A percentile compares a stretch with the other conserved stretches of the same genome.
Conservation (phyloP, 176 grass and related monocot species). For the Miscanthus lutarioriparius region DNA sequence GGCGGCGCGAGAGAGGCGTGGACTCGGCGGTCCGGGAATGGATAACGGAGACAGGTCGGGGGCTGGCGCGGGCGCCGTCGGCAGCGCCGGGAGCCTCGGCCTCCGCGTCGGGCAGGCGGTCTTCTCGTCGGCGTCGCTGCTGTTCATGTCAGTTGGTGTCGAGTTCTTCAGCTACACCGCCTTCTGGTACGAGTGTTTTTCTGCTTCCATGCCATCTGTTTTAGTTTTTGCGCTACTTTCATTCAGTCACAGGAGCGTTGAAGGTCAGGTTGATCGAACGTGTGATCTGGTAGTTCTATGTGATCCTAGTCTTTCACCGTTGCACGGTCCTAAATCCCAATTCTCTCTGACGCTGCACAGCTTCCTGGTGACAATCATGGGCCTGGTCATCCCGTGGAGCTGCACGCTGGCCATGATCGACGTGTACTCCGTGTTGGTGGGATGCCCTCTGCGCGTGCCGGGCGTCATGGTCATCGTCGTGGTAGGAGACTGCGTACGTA, state of each 20-base stretch:
- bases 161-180: conserved; percentile 96
- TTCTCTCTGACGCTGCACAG: conserved; percentile 2
- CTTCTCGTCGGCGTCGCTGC: conserved; percentile 81
- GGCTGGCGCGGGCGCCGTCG: conserved; percentile 43
- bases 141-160: conserved; percentile 92
- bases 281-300: not conserved
- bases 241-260: not conserved
- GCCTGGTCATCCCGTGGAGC: conserved; percentile 88
- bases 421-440: conserved; percentile 60
- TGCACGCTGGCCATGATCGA: conserved; percentile 82
- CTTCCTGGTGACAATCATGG: conserved; percentile 93
- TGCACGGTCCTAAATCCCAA: not conserved
- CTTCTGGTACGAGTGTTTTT: conserved; percentile 52
- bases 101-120: conserved; percentile 81
- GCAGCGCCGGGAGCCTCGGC: conserved; percentile 70
- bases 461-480: conserved; percentile 66
- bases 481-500: conserved; percentile 66
- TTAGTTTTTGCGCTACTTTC: not conserved
- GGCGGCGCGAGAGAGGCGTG: conserved; percentile 20
- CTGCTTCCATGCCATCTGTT: not conserved
- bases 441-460: conserved; percentile 63
- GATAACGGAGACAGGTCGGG: conserved; percentile 34
- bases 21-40: conserved; percentile 14
- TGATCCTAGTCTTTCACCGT: no score
- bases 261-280: not conserved